Conservation (phyloP, 805 yeast genomes). For the Candida arabinofermentans region DNA sequence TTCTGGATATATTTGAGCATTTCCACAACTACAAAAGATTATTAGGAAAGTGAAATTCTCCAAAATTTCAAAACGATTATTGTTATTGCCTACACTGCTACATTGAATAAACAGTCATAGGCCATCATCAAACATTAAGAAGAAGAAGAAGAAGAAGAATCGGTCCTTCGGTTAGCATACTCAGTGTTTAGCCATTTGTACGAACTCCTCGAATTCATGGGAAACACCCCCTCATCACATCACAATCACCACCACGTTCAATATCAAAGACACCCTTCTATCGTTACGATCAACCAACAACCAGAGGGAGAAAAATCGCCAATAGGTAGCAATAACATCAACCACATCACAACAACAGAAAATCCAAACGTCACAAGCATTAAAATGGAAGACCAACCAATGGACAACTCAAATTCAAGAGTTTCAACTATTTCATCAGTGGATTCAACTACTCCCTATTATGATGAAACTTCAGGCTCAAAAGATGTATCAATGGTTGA, state of each 20-base stretch:
- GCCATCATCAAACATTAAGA: too few species aligned
- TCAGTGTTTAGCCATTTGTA: too few species aligned
- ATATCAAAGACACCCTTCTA: conserved; percentile 1
- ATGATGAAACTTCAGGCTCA: conserved; percentile 10
- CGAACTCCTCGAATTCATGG: too few species aligned
- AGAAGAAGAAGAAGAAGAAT: too few species aligned
- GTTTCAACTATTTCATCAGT: conserved; percentile 1
- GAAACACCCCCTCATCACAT: conserved; percentile 4
- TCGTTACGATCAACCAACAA: conserved; percentile 3
- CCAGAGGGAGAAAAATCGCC: not conserved
- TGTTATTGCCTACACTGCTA: too few species aligned
- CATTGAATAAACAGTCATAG: too few species aligned
- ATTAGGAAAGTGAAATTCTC: too few species aligned
- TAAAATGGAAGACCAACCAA: conserved; percentile 6
- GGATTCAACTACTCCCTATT: conserved; percentile 2
- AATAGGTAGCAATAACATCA: not conserved
- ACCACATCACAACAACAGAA: not conserved
- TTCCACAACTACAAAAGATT: too few species aligned
- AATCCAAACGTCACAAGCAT: not conserved
- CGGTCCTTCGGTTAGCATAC: too few species aligned
- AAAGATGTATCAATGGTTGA: conserved; percentile 36
- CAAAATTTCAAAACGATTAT: too few species aligned
- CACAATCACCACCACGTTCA: not conserved
- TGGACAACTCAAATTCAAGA: not conserved
- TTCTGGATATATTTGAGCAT: too few species aligned